These are phyloP conservation scores for Globisporangium lucens DNA, from an alignment of 352 stramenopile species.

Conservation along the genomic window DNA sequence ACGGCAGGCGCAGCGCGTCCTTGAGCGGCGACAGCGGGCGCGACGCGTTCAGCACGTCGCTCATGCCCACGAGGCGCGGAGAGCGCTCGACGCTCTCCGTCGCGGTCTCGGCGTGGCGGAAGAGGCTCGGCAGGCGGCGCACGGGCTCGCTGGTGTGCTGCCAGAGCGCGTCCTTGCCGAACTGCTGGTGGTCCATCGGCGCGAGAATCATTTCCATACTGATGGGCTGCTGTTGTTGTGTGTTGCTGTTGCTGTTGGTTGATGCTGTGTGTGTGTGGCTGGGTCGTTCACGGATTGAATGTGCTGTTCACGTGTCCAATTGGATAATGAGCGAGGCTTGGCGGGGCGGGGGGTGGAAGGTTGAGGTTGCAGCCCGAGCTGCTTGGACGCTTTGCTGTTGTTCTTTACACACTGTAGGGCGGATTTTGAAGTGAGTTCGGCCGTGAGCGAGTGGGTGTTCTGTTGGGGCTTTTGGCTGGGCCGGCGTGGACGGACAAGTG, in stretches of 20 bases:
- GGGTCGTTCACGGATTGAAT: neutral
- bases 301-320: constrained; percentile 14
- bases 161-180: constrained; percentile 28
- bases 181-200: constrained; percentile 52
- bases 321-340: constrained; percentile 19
- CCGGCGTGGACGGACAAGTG: neutral
- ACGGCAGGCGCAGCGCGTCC: constrained; percentile 45
- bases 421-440: constrained; percentile 19
- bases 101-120: constrained; percentile 24
- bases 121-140: constrained; percentile 52
- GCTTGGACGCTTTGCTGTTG: neutral
- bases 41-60: constrained; percentile 49
- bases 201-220: constrained; percentile 67
- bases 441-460: constrained; percentile 2
- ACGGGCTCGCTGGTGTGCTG: constrained; percentile 19
- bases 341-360: neutral
- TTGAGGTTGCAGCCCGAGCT: neutral
- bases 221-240: neutral
- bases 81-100: constrained; percentile 23
- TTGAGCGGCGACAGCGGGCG: constrained; percentile 39
- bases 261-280: neutral
- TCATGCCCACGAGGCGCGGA: constrained; percentile 60
- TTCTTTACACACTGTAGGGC: neutral
- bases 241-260: neutral
- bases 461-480: neutral